A percentile compares a stretch with the other conserved stretches of the same genome.
Evolutionary conservation across 2,329 filamentous ascomycete species (phyloP).

Genomic region (Phyllosticta citribraziliensis): DNA sequence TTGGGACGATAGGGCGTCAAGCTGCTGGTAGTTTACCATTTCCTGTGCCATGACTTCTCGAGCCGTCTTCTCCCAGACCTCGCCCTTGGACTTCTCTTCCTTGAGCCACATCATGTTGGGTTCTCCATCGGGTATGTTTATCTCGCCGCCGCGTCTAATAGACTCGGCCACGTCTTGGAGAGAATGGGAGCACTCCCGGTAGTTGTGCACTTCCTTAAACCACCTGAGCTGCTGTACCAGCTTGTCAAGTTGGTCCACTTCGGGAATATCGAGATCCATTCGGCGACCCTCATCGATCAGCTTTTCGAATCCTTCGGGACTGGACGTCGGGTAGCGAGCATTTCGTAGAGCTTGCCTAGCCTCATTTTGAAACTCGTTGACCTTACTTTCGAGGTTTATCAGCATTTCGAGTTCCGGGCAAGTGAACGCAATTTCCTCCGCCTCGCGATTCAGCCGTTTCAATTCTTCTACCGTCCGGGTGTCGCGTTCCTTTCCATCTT

Average conservation of each 20-base stretch:
- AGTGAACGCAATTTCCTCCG: conserved; percentile 83
- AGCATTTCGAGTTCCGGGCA: conserved; percentile 82
- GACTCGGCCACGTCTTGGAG: conserved; percentile 71
- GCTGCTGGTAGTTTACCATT: conserved; percentile 82
- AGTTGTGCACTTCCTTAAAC: conserved; percentile 65
- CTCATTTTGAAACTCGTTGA: conserved; percentile 73
- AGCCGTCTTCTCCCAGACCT: conserved; percentile 87
- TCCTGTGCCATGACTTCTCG: conserved; percentile 89
- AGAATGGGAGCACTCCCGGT: conserved; percentile 55
- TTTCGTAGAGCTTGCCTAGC: conserved; percentile 51
- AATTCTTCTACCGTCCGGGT: conserved; percentile 84
- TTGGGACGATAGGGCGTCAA: conserved; percentile 83
- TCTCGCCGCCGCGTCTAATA: conserved; percentile 64
- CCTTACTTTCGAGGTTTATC: conserved; percentile 64
- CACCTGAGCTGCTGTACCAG: conserved; percentile 80
- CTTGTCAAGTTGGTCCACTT: conserved; percentile 71
- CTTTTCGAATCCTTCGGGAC: conserved; percentile 56
- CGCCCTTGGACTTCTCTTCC: conserved; percentile 65
- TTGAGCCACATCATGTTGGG: conserved; percentile 67
- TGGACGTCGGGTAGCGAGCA: background rate
- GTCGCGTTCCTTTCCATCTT: conserved; percentile 75
- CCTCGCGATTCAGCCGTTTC: conserved; percentile 69
- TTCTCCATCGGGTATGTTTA: conserved; percentile 71
- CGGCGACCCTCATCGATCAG: conserved; percentile 79
- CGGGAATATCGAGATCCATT: conserved; percentile 86